phyloP scores from a whole-genome alignment of 129 eudicot genomes.

The Flaveria trinervia region DNA sequence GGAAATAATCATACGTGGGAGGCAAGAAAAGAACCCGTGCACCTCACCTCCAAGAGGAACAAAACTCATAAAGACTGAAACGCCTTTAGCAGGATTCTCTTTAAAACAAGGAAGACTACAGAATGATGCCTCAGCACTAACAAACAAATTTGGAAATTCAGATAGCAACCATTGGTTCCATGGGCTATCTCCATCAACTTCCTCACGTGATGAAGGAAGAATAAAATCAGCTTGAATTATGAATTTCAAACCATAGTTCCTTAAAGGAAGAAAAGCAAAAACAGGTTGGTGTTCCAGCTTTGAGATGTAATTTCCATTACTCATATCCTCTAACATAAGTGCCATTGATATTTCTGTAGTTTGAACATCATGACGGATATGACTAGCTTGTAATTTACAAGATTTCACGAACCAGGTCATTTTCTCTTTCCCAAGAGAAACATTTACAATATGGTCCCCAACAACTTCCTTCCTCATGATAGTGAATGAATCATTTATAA shows the following conservation, averaged over 20 bases:
- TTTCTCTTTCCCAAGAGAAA: conserved; percentile 55
- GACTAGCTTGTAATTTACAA: conserved; percentile 46
- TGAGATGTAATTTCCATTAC: conserved; percentile 48
- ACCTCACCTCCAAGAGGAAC: conserved; percentile 80
- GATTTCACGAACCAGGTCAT: conserved; percentile 76
- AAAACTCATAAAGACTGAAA: conserved; percentile 70
- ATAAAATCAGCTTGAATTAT: conserved; percentile 85
- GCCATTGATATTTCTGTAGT: conserved; percentile 79
- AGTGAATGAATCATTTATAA: conserved; percentile 44
- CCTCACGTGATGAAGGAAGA: conserved; percentile 86
- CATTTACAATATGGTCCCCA: conserved; percentile 65
- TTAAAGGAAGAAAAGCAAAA: conserved; percentile 79
- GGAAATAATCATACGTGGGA: conserved; percentile 72
- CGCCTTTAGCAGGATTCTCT: conserved; percentile 62
- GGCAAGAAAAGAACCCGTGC: conserved; percentile 74
- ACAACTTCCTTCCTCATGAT: conserved; percentile 69
- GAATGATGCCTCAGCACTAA: conserved; percentile 61
- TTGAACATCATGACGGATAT: conserved; percentile 53
- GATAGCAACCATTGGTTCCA: conserved; percentile 88
- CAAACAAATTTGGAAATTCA: conserved; percentile 70
- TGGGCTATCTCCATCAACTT: conserved; percentile 78
- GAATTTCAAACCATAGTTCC: conserved; percentile 76
- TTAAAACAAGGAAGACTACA: conserved; percentile 64
- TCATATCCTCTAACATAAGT: conserved; percentile 55
- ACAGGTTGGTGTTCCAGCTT: conserved; percentile 65